A percentile compares a stretch with the other conserved stretches of the same genome.
Evolutionary conservation across 2,329 filamentous ascomycete species (phyloP).

Genomic region (Aspergillus sp.): DNA sequence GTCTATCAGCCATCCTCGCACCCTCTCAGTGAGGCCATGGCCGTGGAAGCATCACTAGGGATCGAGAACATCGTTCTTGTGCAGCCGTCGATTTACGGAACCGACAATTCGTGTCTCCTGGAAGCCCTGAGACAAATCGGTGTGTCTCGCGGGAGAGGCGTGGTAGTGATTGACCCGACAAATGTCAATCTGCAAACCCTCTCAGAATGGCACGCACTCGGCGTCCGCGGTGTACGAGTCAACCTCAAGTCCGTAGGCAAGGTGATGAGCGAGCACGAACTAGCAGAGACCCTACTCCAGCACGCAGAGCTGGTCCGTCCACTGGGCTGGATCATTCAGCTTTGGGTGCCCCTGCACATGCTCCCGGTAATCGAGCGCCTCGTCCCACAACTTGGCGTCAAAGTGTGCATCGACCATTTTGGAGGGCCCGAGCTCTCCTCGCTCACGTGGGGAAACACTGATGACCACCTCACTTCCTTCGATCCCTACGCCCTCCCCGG

Average conservation of each 20-base stretch:
- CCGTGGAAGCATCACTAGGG: slow-evolving; percentile 45
- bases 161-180: slow-evolving; percentile 49
- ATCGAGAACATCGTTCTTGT: slow-evolving; percentile 52
- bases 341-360: slow-evolving; percentile 49
- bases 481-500: slow-evolving; percentile 43
- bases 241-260: slow-evolving; percentile 50
- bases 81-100: slow-evolving; percentile 55
- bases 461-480: slow-evolving; percentile 9
- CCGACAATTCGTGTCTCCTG: slow-evolving; percentile 53
- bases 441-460: slow-evolving; percentile 2
- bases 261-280: slow-evolving; percentile 31
- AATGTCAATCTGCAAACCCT: slow-evolving; percentile 34
- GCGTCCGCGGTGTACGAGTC: slow-evolving; percentile 52
- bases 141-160: slow-evolving; percentile 43
- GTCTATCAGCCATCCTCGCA: slow-evolving; percentile 46
- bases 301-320: slow-evolving; percentile 46
- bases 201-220: slow-evolving; percentile 47
- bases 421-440: slow-evolving; percentile 40
- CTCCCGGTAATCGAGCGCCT: slow-evolving; percentile 44
- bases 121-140: slow-evolving; percentile 46
- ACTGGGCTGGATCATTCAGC: slow-evolving; percentile 50
- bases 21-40: slow-evolving; percentile 44
- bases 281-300: slow-evolving; percentile 36
- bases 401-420: slow-evolving; percentile 54
- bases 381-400: slow-evolving; percentile 43